These are phyloP conservation scores for Ogataea thermomethanolica DNA, from an alignment of 805 yeast species.

Conservation along the genomic window DNA sequence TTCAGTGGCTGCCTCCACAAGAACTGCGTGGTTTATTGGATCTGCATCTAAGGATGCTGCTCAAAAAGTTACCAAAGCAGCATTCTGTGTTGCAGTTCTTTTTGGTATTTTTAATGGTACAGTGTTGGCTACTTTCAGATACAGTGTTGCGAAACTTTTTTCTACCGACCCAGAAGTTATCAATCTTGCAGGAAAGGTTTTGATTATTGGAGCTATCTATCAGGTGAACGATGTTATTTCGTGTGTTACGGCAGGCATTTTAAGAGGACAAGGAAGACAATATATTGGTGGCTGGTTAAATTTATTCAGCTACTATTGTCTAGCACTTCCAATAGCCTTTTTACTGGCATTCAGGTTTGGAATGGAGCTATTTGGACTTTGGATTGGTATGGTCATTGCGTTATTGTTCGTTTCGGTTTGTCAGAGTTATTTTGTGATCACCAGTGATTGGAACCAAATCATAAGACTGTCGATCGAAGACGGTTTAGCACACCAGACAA, in stretches of 20 bases:
- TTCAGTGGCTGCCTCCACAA: slow-evolving; percentile 55
- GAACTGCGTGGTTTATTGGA: slow-evolving; percentile 56
- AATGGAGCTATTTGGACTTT: slow-evolving; percentile 54
- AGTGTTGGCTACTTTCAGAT: slow-evolving; percentile 41
- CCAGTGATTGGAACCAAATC: slow-evolving; percentile 31
- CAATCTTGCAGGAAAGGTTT: slow-evolving; percentile 43
- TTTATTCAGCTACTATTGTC: slow-evolving; percentile 52
- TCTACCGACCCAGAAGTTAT: slow-evolving; percentile 60
- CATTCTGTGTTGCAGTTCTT: slow-evolving; percentile 32
- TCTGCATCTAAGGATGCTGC: slow-evolving; percentile 36
- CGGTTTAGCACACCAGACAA: slow-evolving; percentile 17
- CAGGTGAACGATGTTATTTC: slow-evolving; percentile 68
- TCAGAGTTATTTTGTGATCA: slow-evolving; percentile 35
- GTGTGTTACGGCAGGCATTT: slow-evolving; percentile 70
- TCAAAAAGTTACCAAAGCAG: slow-evolving; percentile 35
- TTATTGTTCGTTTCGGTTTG: slow-evolving; percentile 45
- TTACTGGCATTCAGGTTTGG: slow-evolving; percentile 48
- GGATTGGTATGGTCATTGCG: slow-evolving; percentile 60
- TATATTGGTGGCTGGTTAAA: slow-evolving; percentile 59
- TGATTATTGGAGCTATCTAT: slow-evolving; percentile 64
- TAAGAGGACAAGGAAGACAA: slow-evolving; percentile 77
- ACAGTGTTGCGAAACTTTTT: slow-evolving; percentile 47
- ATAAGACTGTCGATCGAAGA: slow-evolving; percentile 30
- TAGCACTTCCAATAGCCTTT: slow-evolving; percentile 62
- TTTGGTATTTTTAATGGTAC: slow-evolving; percentile 46